phyloP scores from a whole-genome alignment of 345 rosid genomes.

The Eucalyptus dawsonii region DNA sequence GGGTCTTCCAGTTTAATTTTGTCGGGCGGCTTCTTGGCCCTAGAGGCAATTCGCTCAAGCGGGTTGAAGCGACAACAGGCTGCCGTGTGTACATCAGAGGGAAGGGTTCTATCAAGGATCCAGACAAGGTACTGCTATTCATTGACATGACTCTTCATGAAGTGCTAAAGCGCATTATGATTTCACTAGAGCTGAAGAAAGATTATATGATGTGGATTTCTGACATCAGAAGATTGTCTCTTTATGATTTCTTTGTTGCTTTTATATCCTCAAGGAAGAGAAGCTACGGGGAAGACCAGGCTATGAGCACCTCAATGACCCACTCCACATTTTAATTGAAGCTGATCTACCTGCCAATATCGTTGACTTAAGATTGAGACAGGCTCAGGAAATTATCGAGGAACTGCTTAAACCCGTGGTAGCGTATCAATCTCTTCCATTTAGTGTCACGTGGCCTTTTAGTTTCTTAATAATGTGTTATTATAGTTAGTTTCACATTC shows the following conservation, averaged over 20 bases:
- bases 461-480: neutral
- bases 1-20: slow-evolving; percentile 69
- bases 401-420: slow-evolving; percentile 37
- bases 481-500: neutral
- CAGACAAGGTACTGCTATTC: slow-evolving; percentile 56
- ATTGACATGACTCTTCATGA: neutral
- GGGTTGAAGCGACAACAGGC: slow-evolving; percentile 97
- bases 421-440: neutral
- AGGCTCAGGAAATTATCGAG: slow-evolving; percentile 73
- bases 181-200: neutral
- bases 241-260: neutral
- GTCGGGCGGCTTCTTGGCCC: slow-evolving; percentile 98
- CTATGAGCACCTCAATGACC: slow-evolving; percentile 67
- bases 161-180: neutral
- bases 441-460: neutral
- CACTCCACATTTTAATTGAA: slow-evolving; percentile 64
- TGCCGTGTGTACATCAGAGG: slow-evolving; percentile 98
- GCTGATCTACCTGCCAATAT: slow-evolving; percentile 59
- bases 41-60: slow-evolving; percentile 94
- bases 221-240: neutral
- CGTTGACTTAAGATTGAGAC: slow-evolving; percentile 50
- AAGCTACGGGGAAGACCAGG: slow-evolving; percentile 64
- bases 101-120: slow-evolving; percentile 96
- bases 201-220: neutral
- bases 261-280: slow-evolving; percentile 40